Evolutionary conservation across 805 yeast genomes (phyloP).

Genomic region (Wickerhamiella shivajii): DNA sequence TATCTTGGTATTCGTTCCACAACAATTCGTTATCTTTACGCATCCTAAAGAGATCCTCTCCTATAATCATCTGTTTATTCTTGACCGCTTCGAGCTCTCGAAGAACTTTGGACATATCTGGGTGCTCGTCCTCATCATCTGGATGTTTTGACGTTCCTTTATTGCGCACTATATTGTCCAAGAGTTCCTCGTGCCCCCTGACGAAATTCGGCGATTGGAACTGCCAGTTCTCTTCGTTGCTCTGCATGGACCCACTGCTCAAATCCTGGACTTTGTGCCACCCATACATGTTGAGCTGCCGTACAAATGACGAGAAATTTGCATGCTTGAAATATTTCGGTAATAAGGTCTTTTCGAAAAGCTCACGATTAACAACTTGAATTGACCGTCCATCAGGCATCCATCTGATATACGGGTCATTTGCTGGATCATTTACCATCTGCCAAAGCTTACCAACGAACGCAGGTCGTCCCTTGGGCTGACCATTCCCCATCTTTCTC

Average conservation of each 20-base stretch:
- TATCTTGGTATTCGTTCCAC: conserved; percentile 78
- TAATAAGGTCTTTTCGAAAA: conserved; percentile 64
- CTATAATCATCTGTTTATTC: conserved; percentile 61
- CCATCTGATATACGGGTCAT: conserved; percentile 69
- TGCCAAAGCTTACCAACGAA: conserved; percentile 90
- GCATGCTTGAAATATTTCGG: conserved; percentile 93
- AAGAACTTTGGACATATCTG: conserved; percentile 40
- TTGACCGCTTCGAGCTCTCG: conserved; percentile 64
- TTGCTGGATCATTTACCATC: conserved; percentile 76
- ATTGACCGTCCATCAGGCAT: conserved; percentile 71
- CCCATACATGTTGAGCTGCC: conserved; percentile 96
- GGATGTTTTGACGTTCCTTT: conserved; percentile 29
- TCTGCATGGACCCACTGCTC: conserved; percentile 40
- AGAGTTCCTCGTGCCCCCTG: conserved; percentile 63
- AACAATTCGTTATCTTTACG: conserved; percentile 75
- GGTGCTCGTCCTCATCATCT: conserved; percentile 28
- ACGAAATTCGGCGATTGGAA: conserved; percentile 73
- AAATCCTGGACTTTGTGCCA: conserved; percentile 98
- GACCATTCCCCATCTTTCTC: conserved; percentile 1
- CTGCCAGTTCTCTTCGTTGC: conserved; percentile 71
- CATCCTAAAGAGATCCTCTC: conserved; percentile 72
- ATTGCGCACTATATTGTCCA: conserved; percentile 77
- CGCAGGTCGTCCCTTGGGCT: conserved; percentile 33
- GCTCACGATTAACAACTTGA: conserved; percentile 69
- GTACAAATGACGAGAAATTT: conserved; percentile 88